Base-by-base conservation (phyloP, 768 basidiomycete species). In the Leccinellum rugosiceps region DNA sequence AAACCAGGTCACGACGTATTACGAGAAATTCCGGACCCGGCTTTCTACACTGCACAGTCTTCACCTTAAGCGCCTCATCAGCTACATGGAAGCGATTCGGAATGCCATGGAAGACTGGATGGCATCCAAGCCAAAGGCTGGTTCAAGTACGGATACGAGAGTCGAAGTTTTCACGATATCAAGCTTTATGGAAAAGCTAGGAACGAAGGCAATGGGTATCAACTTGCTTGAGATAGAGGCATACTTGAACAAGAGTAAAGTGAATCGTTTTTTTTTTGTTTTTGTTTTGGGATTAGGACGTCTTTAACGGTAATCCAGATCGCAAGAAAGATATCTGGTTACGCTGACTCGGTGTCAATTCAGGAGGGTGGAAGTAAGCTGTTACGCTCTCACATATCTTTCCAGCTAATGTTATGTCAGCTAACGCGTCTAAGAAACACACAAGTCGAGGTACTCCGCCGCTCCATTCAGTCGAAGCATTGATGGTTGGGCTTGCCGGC, bases 231-330 rank as follows among this genome's bases (percentile, higher is more conserved):
- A 93, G 69, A 80, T 97, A 21, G 89, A 88, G 62, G 72, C 74
- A 10, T 98, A 97, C 73, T 73, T 98, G 54, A 86, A 81, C 68
- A 81, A 77, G 58, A 95, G 93, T 71, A 96, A 94, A 80, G 92
- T 74, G 91, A 92, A 78, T 88, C 23, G 44, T 14, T 19, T 14
- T 30, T 51, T n/a, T n/a, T n/a, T n/a, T n/a, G n/a, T n/a, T n/a
- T n/a, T n/a, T 47, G 1, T 34, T 6, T 23, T 23, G 11, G 21
- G 35, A 10, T 31, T 55, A n/a, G 15, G 23, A 10, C 50, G 14
- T 25, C 21, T 19, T 62, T 6, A 54, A 56, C 11, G 34, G 26
- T 21, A 7, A 4, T 13, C 3, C 58, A 87, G 83, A 79, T 90
- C 55, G 87, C 87, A 7, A 78, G 86, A 63, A 90, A 94, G 71